A percentile compares a stretch with the other conserved stretches of the same genome.
Conservation (phyloP, 495 filamentous ascomycete genomes). For the Lophium mytilinum region DNA sequence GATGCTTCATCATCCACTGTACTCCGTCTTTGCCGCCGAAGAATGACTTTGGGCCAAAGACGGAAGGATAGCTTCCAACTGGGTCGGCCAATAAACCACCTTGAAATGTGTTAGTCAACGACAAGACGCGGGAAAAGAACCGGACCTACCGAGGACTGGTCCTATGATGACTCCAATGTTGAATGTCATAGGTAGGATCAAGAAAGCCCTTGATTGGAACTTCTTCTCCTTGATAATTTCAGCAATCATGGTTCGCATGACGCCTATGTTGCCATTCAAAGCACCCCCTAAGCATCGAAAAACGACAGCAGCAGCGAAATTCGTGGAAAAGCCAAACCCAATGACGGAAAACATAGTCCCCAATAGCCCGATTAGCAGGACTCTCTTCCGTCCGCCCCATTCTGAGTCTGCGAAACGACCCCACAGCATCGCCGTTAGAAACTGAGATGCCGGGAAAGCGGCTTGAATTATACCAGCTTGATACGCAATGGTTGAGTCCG, state of each 20-base stretch:
- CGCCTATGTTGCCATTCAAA: conserved; percentile 71
- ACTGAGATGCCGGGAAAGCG: conserved; percentile 75
- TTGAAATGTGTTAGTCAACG: conserved; percentile 40
- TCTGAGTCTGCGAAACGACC: conserved; percentile 66
- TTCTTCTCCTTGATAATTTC: conserved; percentile 67
- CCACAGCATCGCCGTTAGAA: conserved; percentile 79
- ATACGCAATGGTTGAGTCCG: conserved; percentile 49
- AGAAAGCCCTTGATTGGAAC: conserved; percentile 64
- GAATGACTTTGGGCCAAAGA: conserved; percentile 54
- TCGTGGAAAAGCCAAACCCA: conserved; percentile 72
- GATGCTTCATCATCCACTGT: conserved; percentile 57
- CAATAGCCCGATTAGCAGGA: conserved; percentile 64
- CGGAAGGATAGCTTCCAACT: conserved; percentile 48
- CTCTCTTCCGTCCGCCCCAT: conserved; percentile 63
- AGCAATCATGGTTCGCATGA: conserved; percentile 72
- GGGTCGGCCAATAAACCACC: conserved; percentile 71
- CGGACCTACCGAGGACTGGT: conserved; percentile 27
- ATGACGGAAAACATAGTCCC: conserved; percentile 64
- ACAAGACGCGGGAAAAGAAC: not conserved
- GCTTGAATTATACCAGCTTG: conserved; percentile 75
- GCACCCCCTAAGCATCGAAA: conserved; percentile 67
- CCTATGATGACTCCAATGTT: conserved; percentile 75
- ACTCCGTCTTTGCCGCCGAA: conserved; percentile 47
- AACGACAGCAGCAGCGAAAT: conserved; percentile 62
- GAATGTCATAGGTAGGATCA: conserved; percentile 74